Evolutionary conservation across 352 stramenopile genomes (phyloP), one percentile per base, ranked within the genome.

Genomic region (Phytopythium cucurbitacearum): DNA sequence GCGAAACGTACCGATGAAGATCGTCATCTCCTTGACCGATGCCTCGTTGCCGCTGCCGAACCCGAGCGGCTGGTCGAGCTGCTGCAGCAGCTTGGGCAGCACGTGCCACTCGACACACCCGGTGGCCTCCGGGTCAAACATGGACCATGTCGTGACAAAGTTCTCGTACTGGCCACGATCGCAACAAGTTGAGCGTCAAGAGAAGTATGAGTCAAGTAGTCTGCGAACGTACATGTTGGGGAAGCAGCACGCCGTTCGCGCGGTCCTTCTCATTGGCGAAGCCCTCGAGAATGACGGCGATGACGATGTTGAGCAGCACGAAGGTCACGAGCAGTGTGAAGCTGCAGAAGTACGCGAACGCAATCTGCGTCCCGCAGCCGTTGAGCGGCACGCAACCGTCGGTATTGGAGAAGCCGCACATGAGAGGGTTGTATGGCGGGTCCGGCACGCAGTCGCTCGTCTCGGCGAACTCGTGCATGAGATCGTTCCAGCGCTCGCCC

Each of bases 241-340:
- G 69, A 4, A 71, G 38, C 13, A 80, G 52, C 16, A 80, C 67
- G 33, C 69, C 59, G 42, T 53, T 65, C 7, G 87, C 76, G 21
- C 82, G 72, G 48, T 93, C 84, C 51, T 79, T 81, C 51, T 78
- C 80, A 51, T 80, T 77, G 36, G 88, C 69, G 60, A 95, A 96
- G 11, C 76, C 81, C 46, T 94, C 80, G 16, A 95, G 71, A 35
- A 96, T 87, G 48, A 95, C 76, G 48, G 75, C 85, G 46, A 96
- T 88, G 62, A 96, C 94, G 53, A 95, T 79, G 62, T 95, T 95
- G 49, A 96, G 61, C 40, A 95, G 63, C 34, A 95, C 62, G 54
- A 87, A 95, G 3, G 73, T 88, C 36, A 96, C 78, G 13, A 92
- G 63, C 59, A 96, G 55, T 3, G 74, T 92, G 60, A 97, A 73